phyloP scores from a whole-genome alignment of 192 early-diverging fungal species.

The Coemansia sp. region DNA sequence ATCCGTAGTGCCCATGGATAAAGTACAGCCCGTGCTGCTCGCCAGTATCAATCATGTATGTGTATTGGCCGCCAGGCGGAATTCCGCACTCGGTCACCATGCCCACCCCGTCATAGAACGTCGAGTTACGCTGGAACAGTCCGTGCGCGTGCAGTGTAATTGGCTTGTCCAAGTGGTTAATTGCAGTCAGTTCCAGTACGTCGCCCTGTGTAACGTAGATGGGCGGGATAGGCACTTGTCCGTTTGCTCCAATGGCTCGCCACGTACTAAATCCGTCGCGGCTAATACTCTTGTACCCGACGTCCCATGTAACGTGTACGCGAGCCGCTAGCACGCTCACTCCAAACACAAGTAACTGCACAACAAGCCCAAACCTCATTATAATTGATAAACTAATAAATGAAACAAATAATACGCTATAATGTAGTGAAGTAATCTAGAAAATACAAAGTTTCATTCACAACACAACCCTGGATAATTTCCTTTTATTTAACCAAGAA shows the following conservation, averaged over 20 bases:
- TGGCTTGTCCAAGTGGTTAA: conserved; percentile 54
- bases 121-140: conserved; percentile 65
- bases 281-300: conserved; percentile 58
- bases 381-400: too few species aligned
- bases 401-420: too few species aligned
- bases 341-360: too few species aligned
- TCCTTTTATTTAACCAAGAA: too few species aligned
- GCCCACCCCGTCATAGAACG: conserved; percentile 64
- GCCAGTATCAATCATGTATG: conserved; percentile 57
- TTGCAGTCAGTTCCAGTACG: conserved; percentile 21
- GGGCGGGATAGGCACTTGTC: conserved; percentile 53
- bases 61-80: conserved; percentile 59
- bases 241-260: conserved; percentile 63
- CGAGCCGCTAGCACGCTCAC: not conserved
- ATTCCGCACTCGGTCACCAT: conserved; percentile 73
- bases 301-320: conserved; percentile 55
- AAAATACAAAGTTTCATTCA: too few species aligned
- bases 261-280: conserved; percentile 61
- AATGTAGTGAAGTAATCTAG: too few species aligned
- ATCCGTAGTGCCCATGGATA: conserved; percentile 66
- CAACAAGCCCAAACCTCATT: too few species aligned
- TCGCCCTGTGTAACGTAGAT: conserved; percentile 14
- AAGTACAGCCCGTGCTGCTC: conserved; percentile 71
- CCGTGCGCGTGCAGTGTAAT: conserved; percentile 75
- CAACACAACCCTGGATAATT: too few species aligned